Percentiles rank a stretch among this genome's conserved stretches.
phyloP scores from a whole-genome alignment of 352 stramenopile genomes.

The Pythium sukuiense region DNA sequence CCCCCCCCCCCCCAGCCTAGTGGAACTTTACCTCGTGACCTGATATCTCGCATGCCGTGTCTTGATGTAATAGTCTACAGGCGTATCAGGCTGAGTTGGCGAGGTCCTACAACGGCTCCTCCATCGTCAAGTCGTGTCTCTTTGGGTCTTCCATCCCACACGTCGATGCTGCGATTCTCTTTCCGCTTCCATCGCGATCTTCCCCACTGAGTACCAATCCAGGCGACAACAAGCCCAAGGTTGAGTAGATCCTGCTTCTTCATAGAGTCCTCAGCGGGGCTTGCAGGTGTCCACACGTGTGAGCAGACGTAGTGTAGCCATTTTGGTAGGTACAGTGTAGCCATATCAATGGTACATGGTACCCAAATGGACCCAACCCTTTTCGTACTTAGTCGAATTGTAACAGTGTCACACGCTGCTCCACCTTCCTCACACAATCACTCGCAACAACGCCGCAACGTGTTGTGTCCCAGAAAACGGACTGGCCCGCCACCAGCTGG shows the following conservation, averaged over 20 bases:
- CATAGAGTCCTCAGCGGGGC: no score
- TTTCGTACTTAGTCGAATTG: background rate
- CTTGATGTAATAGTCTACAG: constrained; percentile 5
- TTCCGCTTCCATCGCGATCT: background rate
- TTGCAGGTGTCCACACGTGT: no score
- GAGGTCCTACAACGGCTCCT: constrained; percentile 12
- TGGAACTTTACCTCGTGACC: no score
- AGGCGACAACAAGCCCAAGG: background rate
- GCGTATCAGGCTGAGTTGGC: constrained; percentile 16
- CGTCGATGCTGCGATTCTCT: constrained; percentile 10
- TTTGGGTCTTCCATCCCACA: constrained; percentile 16
- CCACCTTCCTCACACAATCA: background rate
- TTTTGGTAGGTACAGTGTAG: constrained; percentile 1
- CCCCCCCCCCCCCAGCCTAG: background rate
- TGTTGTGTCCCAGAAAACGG: constrained; percentile 1
- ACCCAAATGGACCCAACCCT: background rate
- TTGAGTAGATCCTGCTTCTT: background rate
- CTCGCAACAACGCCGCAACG: background rate
- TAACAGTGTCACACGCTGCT: background rate
- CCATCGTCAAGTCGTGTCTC: constrained; percentile 25
- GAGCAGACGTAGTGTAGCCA: background rate
- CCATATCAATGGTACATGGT: background rate
- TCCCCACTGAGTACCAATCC: background rate
- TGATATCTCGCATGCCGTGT: background rate
- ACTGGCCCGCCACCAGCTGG: background rate